A percentile compares a stretch with the other conserved stretches of the same genome.
phyloP scores from a whole-genome alignment of 371 early-diverging fungal genomes.

The Mucor velutinosus region DNA sequence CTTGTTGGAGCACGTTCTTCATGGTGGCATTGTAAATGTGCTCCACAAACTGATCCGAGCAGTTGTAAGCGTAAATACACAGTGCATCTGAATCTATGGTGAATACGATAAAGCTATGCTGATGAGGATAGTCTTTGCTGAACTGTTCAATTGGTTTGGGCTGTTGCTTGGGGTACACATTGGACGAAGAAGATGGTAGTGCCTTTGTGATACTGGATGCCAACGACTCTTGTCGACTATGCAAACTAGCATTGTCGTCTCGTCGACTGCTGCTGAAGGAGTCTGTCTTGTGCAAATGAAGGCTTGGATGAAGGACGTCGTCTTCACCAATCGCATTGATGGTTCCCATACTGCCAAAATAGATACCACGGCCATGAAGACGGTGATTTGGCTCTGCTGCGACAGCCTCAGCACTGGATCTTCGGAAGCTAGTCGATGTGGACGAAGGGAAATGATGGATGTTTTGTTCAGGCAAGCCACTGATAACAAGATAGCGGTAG shows the following conservation, averaged over 20 bases:
- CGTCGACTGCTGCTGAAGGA: conserved; percentile 6
- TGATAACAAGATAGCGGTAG: conserved; percentile 49
- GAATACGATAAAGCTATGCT: conserved; percentile 62
- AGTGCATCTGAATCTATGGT: conserved; percentile 53
- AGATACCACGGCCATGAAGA: background rate
- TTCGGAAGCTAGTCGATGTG: conserved; percentile 22
- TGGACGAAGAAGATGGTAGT: conserved; percentile 6
- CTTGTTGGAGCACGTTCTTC: conserved; percentile 32
- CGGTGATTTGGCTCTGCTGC: background rate
- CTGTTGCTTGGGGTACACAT: conserved; percentile 18
- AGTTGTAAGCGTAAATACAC: conserved; percentile 72
- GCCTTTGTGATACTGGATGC: conserved; percentile 35
- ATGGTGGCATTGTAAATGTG: conserved; percentile 50
- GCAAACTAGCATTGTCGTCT: conserved; percentile 30
- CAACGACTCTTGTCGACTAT: conserved; percentile 43
- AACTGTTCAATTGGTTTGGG: background rate
- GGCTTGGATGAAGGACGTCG: background rate
- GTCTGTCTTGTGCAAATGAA: conserved; percentile 8
- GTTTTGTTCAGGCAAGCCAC: conserved; percentile 57
- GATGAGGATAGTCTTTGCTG: conserved; percentile 14
- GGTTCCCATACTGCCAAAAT: background rate
- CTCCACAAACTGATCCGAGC: conserved; percentile 56
- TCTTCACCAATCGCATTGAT: conserved; percentile 17
- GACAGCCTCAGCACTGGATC: conserved; percentile 42
- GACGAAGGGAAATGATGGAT: conserved; percentile 30